These are phyloP conservation scores for Sordariomycetes sp. DNA, from an alignment of 2,329 filamentous ascomycete species.

Conservation along the genomic window DNA sequence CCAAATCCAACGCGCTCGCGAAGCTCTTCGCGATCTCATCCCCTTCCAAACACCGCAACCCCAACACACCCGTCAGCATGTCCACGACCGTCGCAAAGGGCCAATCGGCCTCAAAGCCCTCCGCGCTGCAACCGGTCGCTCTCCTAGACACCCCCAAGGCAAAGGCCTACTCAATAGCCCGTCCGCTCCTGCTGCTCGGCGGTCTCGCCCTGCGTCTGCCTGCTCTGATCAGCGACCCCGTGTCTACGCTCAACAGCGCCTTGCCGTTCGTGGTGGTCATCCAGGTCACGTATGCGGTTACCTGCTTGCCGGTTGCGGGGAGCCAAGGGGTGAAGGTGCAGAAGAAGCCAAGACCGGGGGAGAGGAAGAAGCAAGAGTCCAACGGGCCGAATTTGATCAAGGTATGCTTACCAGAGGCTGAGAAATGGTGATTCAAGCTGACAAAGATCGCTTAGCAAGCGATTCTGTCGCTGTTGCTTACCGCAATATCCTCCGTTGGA, in stretches of 20 bases:
- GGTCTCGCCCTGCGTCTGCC: conserved; percentile 56
- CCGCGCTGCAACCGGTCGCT: conserved; percentile 24
- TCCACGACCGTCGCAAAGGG: conserved; percentile 22
- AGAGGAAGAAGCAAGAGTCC: conserved; percentile 42
- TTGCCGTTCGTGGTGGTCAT: conserved; percentile 54
- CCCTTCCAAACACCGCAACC: neutral
- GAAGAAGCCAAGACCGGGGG: conserved; percentile 43
- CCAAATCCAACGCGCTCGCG: neutral
- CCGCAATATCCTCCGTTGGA: conserved; percentile 59
- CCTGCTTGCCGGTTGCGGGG: conserved; percentile 55
- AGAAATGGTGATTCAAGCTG: conserved; percentile 1
- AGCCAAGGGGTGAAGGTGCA: conserved; percentile 26
- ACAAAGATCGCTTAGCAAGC: conserved; percentile 26
- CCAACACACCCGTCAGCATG: conserved; percentile 22
- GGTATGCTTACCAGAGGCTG: conserved; percentile 25
- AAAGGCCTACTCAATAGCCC: conserved; percentile 51
- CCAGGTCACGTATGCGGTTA: conserved; percentile 53
- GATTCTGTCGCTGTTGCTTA: conserved; percentile 44
- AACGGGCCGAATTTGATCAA: conserved; percentile 30
- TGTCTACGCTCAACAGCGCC: conserved; percentile 49
- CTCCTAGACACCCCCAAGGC: conserved; percentile 26
- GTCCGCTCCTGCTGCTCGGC: conserved; percentile 58
- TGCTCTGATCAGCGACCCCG: conserved; percentile 60
- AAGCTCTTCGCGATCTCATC: neutral
- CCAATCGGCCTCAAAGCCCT: conserved; percentile 17